Conservation (phyloP, 192 early-diverging fungal species). For the Coemansia biformis region DNA sequence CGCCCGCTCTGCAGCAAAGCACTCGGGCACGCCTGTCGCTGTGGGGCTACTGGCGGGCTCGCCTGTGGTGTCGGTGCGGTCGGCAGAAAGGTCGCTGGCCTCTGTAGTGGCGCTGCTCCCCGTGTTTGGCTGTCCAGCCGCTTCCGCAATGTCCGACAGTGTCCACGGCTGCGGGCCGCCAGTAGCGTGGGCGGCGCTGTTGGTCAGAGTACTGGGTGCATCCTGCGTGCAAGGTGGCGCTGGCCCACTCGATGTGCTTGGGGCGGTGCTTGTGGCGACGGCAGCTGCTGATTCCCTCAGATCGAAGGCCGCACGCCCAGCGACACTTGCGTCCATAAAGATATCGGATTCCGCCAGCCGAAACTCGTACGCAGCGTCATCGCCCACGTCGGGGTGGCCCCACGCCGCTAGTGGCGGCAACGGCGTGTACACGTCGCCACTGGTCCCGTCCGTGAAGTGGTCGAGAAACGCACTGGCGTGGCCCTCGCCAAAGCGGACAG, state of each 20-base stretch:
- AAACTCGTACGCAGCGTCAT: background rate
- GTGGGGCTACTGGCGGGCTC: background rate
- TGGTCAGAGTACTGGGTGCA: too few species aligned
- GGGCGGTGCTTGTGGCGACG: too few species aligned
- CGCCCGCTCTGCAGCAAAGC: slow-evolving; percentile 1
- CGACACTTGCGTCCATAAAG: background rate
- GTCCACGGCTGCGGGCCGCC: too few species aligned
- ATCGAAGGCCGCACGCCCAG: background rate
- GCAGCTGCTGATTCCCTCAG: background rate
- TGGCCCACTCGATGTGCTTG: too few species aligned
- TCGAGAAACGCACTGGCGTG: background rate
- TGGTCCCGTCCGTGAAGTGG: background rate
- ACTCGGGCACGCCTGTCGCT: background rate
- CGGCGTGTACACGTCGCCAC: background rate
- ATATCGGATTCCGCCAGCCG: background rate
- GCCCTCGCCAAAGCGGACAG: background rate
- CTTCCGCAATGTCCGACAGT: too few species aligned
- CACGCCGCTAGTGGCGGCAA: background rate
- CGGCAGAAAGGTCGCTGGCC: too few species aligned
- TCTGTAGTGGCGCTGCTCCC: too few species aligned
- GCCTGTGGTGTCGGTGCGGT: too few species aligned
- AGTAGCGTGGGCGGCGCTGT: too few species aligned
- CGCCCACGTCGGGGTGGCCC: slow-evolving; percentile 1
- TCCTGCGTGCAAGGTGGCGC: too few species aligned
- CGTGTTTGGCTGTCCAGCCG: too few species aligned